Conservation (phyloP, 179 eudicot species). For the Silene vulgaris region DNA sequence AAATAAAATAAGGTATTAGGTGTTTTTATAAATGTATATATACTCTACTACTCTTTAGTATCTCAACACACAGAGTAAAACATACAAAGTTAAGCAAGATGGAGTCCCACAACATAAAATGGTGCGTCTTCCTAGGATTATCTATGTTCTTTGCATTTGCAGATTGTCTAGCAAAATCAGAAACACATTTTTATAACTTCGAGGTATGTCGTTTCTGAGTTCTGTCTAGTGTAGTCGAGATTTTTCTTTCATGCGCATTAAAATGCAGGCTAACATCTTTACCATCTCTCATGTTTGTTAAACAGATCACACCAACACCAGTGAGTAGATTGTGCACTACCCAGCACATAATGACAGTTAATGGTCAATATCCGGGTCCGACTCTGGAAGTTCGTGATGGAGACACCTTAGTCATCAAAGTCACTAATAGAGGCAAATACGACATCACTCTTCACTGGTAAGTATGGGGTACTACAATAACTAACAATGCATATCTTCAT, state of each 20-base stretch:
- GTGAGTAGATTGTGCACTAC: conserved; percentile 42
- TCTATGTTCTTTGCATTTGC: conserved; percentile 25
- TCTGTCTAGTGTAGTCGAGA: background rate
- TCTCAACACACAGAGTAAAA: conserved; percentile 17
- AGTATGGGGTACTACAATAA: background rate
- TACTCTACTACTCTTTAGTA: conserved; percentile 13
- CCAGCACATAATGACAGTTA: conserved; percentile 39
- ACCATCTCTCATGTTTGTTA: background rate
- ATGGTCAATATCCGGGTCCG: conserved; percentile 46
- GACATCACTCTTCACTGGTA: conserved; percentile 47
- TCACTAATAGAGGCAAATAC: conserved; percentile 41
- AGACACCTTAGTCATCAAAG: conserved; percentile 40
- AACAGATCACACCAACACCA: conserved; percentile 38
- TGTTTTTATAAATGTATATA: conserved; percentile 15
- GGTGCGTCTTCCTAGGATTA: conserved; percentile 29
- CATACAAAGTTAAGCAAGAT: conserved; percentile 26
- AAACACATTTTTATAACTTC: conserved; percentile 50
- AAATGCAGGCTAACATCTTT: background rate
- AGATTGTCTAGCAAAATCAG: conserved; percentile 38
- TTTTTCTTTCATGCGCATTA: background rate
- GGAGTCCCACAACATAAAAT: conserved; percentile 24
- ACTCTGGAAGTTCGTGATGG: conserved; percentile 36
- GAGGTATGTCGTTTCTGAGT: conserved; percentile 33
- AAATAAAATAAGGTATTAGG: conserved; percentile 11
- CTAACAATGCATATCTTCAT: background rate